Evolutionary conservation across 2,329 filamentous ascomycete genomes (phyloP).

Genomic region (Fusarium tupiense): DNA sequence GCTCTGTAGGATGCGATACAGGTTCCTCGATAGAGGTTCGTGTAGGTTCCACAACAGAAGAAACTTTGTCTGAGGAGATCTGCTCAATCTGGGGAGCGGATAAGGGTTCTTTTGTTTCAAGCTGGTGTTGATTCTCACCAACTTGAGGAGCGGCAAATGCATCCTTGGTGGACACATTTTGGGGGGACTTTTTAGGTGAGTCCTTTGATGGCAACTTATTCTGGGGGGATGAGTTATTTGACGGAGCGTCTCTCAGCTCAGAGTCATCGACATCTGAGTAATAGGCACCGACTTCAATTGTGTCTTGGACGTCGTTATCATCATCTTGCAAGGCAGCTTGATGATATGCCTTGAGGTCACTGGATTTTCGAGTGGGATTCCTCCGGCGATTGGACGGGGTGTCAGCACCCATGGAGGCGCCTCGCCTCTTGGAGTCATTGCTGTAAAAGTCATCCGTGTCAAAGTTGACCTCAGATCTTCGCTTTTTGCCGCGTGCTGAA

Average conservation of each 20-base stretch:
- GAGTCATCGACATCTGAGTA: conserved; percentile 48
- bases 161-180: conserved; percentile 28
- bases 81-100: conserved; percentile 6
- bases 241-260: conserved; percentile 40
- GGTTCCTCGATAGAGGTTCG: conserved; percentile 24
- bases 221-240: conserved; percentile 45
- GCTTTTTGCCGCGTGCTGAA: conserved; percentile 49
- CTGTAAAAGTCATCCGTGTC: conserved; percentile 48
- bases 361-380: conserved; percentile 52
- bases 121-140: not conserved
- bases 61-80: conserved; percentile 5
- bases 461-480: conserved; percentile 49
- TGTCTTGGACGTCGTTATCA: conserved; percentile 64
- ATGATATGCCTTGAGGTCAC: conserved; percentile 47
- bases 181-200: conserved; percentile 12
- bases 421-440: conserved; percentile 49
- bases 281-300: conserved; percentile 64
- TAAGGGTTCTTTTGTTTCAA: conserved; percentile 2
- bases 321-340: conserved; percentile 47
- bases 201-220: conserved; percentile 37
- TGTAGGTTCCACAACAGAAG: conserved; percentile 26
- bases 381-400: conserved; percentile 52
- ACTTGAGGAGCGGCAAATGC: conserved; percentile 18
- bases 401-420: conserved; percentile 49
- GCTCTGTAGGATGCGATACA: conserved; percentile 31